phyloP scores from a whole-genome alignment of 78 protist species.

The Dictyostelium intermedium region DNA sequence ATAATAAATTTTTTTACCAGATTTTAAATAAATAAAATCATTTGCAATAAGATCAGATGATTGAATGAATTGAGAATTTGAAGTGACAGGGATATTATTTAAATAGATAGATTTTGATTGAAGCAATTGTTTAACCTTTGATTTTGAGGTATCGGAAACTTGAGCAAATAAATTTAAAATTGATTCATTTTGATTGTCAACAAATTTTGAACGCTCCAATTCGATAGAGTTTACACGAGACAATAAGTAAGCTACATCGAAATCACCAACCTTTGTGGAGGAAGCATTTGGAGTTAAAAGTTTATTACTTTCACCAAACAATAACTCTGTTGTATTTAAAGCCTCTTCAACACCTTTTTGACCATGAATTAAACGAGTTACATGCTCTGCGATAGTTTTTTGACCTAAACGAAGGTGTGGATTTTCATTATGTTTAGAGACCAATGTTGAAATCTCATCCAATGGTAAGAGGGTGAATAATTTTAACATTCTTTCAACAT shows the following conservation, averaged over 20 bases:
- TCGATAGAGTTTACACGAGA: not conserved
- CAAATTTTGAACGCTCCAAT: not conserved
- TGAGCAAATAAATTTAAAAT: not conserved
- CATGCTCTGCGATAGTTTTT: constrained; percentile 34
- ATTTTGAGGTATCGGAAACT: constrained; percentile 19
- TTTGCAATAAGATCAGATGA: not conserved
- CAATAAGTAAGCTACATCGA: not conserved
- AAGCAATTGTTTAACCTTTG: not conserved
- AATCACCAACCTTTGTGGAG: not conserved
- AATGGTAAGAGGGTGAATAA: constrained; percentile 67
- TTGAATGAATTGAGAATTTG: not conserved
- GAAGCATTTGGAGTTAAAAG: not conserved
- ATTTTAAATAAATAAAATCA: not conserved
- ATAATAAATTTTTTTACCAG: constrained; percentile 39
- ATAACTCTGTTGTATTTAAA: constrained; percentile 28
- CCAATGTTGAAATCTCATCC: not conserved
- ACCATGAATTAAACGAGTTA: constrained; percentile 79
- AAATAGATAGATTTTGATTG: constrained; percentile 24
- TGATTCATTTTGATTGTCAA: not conserved
- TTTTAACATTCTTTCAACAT: constrained; percentile 43
- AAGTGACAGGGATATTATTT: not conserved
- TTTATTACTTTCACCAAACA: constrained; percentile 39
- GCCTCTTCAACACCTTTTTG: constrained; percentile 66
- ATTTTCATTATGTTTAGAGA: not conserved
- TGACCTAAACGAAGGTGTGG: constrained; percentile 68